Evolutionary conservation across 257 asterid genomes (phyloP).

Genomic region (Dorcoceras hygrometricum): DNA sequence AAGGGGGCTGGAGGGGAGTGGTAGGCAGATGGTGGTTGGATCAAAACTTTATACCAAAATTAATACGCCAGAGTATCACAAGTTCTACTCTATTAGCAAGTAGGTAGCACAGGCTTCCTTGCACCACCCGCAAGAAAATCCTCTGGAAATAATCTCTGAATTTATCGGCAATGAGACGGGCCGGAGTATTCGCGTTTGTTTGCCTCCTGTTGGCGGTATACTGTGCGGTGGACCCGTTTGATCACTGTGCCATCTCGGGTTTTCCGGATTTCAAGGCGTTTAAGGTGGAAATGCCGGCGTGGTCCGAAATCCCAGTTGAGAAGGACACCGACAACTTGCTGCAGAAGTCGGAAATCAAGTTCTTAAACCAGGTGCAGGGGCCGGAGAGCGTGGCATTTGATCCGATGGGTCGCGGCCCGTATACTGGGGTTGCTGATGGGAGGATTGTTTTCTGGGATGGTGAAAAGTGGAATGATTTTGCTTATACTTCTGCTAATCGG

Average conservation of each 20-base stretch:
- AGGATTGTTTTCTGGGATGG: conserved; percentile 88
- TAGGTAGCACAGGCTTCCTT: conserved; percentile 21
- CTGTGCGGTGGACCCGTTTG: conserved; percentile 87
- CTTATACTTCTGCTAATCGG: conserved; percentile 90
- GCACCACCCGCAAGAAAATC: not conserved
- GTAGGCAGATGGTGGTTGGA: conserved; percentile 32
- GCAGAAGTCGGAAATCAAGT: conserved; percentile 80
- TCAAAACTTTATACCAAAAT: not conserved
- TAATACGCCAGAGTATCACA: conserved; percentile 7
- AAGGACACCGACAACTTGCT: conserved; percentile 58
- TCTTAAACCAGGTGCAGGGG: conserved; percentile 71
- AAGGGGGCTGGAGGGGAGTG: not conserved
- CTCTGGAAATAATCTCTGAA: not conserved
- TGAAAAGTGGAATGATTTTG: conserved; percentile 66
- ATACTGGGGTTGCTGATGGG: conserved; percentile 94
- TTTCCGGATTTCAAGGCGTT: conserved; percentile 67
- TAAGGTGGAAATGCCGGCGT: conserved; percentile 63
- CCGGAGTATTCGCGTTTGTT: conserved; percentile 40
- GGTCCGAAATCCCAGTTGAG: conserved; percentile 62
- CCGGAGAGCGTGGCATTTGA: conserved; percentile 92
- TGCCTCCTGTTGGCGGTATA: conserved; percentile 61
- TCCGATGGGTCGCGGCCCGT: conserved; percentile 85
- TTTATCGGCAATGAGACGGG: conserved; percentile 36
- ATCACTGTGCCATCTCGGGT: conserved; percentile 56
- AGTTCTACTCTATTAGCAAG: not conserved